These are phyloP conservation scores for Cystobasidiaceae sp. DNA, from an alignment of 1,284 basidiomycete genomes.

Conservation along the genomic window DNA sequence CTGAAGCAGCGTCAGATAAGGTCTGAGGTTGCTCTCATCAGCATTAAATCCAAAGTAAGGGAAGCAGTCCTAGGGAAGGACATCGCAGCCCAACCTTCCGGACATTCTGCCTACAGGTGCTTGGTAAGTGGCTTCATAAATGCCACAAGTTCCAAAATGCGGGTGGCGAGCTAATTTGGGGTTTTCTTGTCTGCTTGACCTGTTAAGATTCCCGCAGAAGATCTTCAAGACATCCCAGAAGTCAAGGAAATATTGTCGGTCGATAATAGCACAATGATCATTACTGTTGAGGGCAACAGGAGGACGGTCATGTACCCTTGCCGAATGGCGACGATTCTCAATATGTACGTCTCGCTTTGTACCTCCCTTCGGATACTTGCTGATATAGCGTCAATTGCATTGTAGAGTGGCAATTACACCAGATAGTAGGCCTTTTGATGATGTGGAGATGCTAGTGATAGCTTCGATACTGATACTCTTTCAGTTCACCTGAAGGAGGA, in stretches of 20 bases:
- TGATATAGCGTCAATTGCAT: background rate
- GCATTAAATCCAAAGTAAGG: conserved; percentile 39
- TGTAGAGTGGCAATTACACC: background rate
- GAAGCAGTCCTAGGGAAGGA: conserved; percentile 34
- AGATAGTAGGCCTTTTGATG: background rate
- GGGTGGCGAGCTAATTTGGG: background rate
- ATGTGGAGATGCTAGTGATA: background rate
- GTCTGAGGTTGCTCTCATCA: background rate
- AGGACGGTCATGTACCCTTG: conserved; percentile 36
- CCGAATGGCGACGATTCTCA: conserved; percentile 39
- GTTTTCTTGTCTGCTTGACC: background rate
- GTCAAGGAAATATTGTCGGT: background rate
- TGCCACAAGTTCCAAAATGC: conserved; percentile 29
- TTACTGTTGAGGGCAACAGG: conserved; percentile 36
- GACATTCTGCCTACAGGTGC: conserved; percentile 42
- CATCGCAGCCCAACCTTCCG: conserved; percentile 36
- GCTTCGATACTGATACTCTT: background rate
- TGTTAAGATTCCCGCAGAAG: background rate
- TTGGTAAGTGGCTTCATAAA: conserved; percentile 35
- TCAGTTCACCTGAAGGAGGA: background rate
- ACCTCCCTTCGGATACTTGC: conserved; percentile 32
- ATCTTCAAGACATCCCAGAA: background rate
- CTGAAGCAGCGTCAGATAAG: background rate
- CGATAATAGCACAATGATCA: conserved; percentile 26
- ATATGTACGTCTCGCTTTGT: conserved; percentile 36